Evolutionary conservation across 2,329 filamentous ascomycete species (phyloP).

Genomic region (Neonectria sp.): DNA sequence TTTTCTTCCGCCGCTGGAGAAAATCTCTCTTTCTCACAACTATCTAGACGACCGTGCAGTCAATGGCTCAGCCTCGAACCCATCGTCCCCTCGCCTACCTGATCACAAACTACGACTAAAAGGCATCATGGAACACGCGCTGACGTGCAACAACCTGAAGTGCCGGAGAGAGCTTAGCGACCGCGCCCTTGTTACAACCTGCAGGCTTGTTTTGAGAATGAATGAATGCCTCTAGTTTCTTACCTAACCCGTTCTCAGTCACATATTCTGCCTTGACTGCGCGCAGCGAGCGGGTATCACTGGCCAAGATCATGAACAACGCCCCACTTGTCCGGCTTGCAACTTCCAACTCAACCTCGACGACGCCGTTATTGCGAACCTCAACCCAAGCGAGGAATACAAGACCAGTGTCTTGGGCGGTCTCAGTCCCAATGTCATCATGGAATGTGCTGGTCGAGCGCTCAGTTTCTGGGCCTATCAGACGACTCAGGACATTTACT

Average conservation of each 20-base stretch:
- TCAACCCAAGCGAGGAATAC: slow-evolving; percentile 90
- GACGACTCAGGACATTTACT: slow-evolving; percentile 84
- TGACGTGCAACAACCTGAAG: slow-evolving; percentile 86
- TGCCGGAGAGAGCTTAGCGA: slow-evolving; percentile 80
- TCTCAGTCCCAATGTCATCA: slow-evolving; percentile 83
- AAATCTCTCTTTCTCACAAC: background rate
- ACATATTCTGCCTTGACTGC: slow-evolving; percentile 88
- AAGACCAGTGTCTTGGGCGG: slow-evolving; percentile 90
- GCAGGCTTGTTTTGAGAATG: slow-evolving; percentile 70
- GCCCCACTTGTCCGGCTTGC: slow-evolving; percentile 82
- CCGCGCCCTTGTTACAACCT: slow-evolving; percentile 88
- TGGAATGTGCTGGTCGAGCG: slow-evolving; percentile 87
- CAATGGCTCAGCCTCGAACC: background rate
- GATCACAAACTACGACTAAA: background rate
- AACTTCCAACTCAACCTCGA: slow-evolving; percentile 76
- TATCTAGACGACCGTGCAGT: too few species aligned
- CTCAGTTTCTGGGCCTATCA: slow-evolving; percentile 92
- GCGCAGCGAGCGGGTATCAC: slow-evolving; percentile 76
- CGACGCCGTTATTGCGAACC: slow-evolving; percentile 79
- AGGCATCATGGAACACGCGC: slow-evolving; percentile 78
- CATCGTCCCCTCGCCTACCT: background rate
- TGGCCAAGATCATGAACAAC: slow-evolving; percentile 49
- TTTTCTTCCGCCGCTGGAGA: background rate
- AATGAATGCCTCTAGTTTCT: background rate
- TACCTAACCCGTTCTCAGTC: slow-evolving; percentile 64